Conservation (phyloP, 129 eudicot species). For the Lonicera japonica region DNA sequence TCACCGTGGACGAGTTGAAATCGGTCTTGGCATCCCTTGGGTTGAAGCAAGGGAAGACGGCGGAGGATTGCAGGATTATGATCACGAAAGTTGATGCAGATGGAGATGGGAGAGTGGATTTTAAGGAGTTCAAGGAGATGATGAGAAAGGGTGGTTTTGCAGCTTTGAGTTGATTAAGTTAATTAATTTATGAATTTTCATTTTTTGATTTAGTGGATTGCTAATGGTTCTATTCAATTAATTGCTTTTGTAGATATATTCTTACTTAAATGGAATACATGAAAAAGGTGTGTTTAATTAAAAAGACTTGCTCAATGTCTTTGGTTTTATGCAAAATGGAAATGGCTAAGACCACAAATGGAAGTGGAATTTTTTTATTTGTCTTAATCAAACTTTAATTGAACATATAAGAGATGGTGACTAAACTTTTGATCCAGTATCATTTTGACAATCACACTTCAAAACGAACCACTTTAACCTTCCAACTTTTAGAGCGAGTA, state of each 20-base stretch:
- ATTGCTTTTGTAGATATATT: neutral
- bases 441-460: too few relatives aligned
- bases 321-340: neutral
- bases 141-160: conserved; percentile 96
- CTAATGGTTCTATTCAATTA: too few relatives aligned
- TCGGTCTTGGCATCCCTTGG: conserved; percentile 75
- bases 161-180: conserved; percentile 33
- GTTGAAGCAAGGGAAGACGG: conserved; percentile 67
- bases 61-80: conserved; percentile 75
- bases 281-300: neutral
- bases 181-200: neutral
- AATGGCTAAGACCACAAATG: too few relatives aligned
- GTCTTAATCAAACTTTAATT: too few relatives aligned
- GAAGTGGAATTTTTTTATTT: too few relatives aligned
- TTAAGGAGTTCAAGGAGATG: conserved; percentile 71
- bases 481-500: too few relatives aligned
- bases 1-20: conserved; percentile 75
- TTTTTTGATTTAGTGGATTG: too few relatives aligned
- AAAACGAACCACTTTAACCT: too few relatives aligned
- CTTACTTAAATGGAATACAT: neutral
- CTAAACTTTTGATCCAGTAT: too few relatives aligned
- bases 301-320: neutral
- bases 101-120: conserved; percentile 90
- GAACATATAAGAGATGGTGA: too few relatives aligned
- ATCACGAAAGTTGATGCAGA: conserved; percentile 75